These are phyloP conservation scores for Terfezia claveryi DNA, from an alignment of 495 filamentous ascomycete species.

Conservation along the genomic window DNA sequence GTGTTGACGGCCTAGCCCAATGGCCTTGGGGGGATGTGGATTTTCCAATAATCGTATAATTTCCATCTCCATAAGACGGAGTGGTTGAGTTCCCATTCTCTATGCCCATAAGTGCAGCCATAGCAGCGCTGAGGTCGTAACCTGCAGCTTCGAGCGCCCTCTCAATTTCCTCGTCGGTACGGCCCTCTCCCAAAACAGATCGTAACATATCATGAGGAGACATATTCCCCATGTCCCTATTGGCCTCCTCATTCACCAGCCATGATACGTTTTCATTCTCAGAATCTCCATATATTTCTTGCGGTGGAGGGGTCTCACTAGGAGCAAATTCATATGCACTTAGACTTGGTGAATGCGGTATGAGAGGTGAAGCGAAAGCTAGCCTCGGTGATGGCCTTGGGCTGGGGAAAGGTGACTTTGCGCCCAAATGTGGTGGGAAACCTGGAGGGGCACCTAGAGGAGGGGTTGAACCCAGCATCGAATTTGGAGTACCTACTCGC, in stretches of 20 bases:
- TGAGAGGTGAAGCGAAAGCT: slow-evolving; percentile 69
- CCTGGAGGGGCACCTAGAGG: slow-evolving; percentile 49
- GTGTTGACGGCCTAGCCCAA: slow-evolving; percentile 40
- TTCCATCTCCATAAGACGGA: slow-evolving; percentile 21
- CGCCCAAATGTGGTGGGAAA: slow-evolving; percentile 56
- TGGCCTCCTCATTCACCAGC: slow-evolving; percentile 77
- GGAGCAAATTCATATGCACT: slow-evolving; percentile 78
- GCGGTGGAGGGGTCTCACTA: slow-evolving; percentile 44
- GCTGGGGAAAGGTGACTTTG: slow-evolving; percentile 73
- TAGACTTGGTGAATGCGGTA: slow-evolving; percentile 82
- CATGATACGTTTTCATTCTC: slow-evolving; percentile 90
- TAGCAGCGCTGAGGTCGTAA: slow-evolving; percentile 79
- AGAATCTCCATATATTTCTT: slow-evolving; percentile 75
- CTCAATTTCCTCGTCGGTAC: slow-evolving; percentile 85
- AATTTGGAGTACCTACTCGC: slow-evolving; percentile 56
- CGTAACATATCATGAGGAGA: slow-evolving; percentile 94
- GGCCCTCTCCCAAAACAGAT: slow-evolving; percentile 74
- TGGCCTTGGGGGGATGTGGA: slow-evolving; percentile 49
- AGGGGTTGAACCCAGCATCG: slow-evolving; percentile 57
- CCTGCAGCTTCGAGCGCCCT: slow-evolving; percentile 65
- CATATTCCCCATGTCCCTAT: slow-evolving; percentile 71
- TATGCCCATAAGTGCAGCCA: slow-evolving; percentile 60
- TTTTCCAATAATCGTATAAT: slow-evolving; percentile 59
- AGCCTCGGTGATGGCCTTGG: slow-evolving; percentile 84
- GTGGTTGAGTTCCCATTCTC: slow-evolving; percentile 24